Conservation (phyloP, 75 land plant species). For the Isoetes taiwanensis region DNA sequence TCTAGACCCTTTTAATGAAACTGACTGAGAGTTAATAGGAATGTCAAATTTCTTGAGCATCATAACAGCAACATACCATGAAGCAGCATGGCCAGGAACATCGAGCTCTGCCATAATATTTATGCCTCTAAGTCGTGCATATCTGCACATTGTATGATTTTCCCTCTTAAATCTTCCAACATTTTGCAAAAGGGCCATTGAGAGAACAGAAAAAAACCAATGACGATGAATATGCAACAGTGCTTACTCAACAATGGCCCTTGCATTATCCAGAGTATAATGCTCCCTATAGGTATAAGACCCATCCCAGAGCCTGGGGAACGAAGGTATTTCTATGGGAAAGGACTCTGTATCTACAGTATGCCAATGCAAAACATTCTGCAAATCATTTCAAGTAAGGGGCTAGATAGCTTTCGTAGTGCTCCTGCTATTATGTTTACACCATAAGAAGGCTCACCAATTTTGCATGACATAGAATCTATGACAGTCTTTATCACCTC, state of each 20-base stretch:
- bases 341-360: constrained; percentile 87
- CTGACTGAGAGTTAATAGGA: no score
- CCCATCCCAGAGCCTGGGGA: constrained; percentile 77
- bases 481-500: constrained; percentile 60
- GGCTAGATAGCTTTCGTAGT: background rate
- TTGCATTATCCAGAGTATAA: constrained; percentile 76
- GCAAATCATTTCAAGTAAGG: constrained; percentile 14
- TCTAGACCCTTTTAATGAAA: constrained; percentile 96
- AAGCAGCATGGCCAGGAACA: constrained; percentile 91
- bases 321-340: constrained; percentile 83
- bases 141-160: background rate
- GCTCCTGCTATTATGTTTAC: background rate
- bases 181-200: background rate
- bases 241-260: constrained; percentile 74
- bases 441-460: constrained; percentile 36
- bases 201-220: background rate
- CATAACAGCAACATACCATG: constrained; percentile 43
- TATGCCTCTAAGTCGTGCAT: constrained; percentile 37
- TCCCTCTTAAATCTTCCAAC: background rate
- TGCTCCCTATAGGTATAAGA: constrained; percentile 70
- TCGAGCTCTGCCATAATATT: constrained; percentile 91
- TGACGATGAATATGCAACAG: background rate
- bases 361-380: constrained; percentile 99
- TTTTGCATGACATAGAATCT: constrained; percentile 91
- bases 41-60: no score